Evolutionary conservation across 768 basidiomycete species (phyloP).

Genomic region (Russula earlei): DNA sequence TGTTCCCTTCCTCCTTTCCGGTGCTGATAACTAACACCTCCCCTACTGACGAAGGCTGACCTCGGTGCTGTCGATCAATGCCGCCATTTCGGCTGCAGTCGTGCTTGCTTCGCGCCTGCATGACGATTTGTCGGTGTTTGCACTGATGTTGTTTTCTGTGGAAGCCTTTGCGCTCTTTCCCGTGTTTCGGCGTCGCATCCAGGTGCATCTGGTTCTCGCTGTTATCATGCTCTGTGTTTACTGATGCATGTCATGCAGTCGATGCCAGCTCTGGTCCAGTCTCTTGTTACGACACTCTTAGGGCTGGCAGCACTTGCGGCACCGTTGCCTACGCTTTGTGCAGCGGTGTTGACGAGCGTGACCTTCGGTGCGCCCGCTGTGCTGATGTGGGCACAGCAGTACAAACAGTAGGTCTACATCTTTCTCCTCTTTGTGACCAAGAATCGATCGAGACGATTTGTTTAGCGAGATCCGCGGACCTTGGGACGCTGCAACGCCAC

Average conservation of each 20-base stretch:
- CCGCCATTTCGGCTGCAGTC: conserved; percentile 85
- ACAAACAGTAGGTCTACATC: conserved; percentile 58
- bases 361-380: conserved; percentile 67
- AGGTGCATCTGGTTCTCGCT: conserved; percentile 34
- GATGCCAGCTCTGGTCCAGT: conserved; percentile 38
- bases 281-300: conserved; percentile 44
- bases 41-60: conserved; percentile 43
- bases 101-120: conserved; percentile 86
- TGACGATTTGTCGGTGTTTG: conserved; percentile 80
- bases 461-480: conserved; percentile 78
- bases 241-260: conserved; percentile 29
- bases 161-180: conserved; percentile 81
- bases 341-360: conserved; percentile 41
- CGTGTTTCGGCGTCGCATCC: conserved; percentile 61
- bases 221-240: conserved; percentile 4
- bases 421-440: not conserved
- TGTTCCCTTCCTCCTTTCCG: conserved; percentile 2
- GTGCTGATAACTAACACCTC: not conserved
- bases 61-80: conserved; percentile 82
- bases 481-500: conserved; percentile 81
- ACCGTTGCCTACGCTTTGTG: conserved; percentile 49
- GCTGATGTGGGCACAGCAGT: conserved; percentile 77
- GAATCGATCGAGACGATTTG: not conserved
- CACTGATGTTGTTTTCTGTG: conserved; percentile 77
- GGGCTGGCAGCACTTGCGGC: conserved; percentile 44